Evolutionary conservation across 352 stramenopile genomes (phyloP).

Genomic region (Globisporangium mamillatum): DNA sequence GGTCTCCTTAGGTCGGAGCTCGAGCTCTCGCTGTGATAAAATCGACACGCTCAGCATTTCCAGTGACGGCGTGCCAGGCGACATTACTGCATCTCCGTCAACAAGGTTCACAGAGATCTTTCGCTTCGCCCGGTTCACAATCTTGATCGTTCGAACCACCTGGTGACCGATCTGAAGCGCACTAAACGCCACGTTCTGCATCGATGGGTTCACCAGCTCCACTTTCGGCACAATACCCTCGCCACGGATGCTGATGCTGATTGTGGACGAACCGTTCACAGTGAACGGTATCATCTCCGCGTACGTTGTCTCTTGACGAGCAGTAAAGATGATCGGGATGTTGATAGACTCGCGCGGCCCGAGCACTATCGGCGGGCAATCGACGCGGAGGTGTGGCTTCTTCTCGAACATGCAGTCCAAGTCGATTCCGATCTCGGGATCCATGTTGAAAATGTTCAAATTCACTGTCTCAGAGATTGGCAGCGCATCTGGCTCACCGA

Average conservation of each 20-base stretch:
- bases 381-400: conserved; percentile 80
- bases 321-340: conserved; percentile 86
- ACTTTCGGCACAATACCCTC: conserved; percentile 78
- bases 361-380: conserved; percentile 81
- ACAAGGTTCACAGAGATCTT: conserved; percentile 66
- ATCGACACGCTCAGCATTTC: conserved; percentile 53
- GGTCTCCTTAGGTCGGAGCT: conserved; percentile 75
- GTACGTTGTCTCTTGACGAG: conserved; percentile 80
- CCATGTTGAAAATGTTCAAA: conserved; percentile 87
- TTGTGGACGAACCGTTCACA: conserved; percentile 84
- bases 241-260: conserved; percentile 70
- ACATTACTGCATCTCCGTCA: conserved; percentile 17
- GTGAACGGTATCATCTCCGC: conserved; percentile 88
- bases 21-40: conserved; percentile 61
- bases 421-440: conserved; percentile 71
- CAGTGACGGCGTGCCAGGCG: conserved; percentile 28
- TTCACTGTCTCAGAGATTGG: conserved; percentile 50
- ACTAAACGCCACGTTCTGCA: conserved; percentile 82
- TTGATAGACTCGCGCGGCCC: conserved; percentile 70
- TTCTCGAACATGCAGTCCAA: conserved; percentile 91
- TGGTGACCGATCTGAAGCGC: conserved; percentile 82
- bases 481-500: conserved; percentile 70
- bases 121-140: conserved; percentile 86
- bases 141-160: conserved; percentile 58
- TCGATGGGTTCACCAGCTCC: conserved; percentile 86